These are phyloP conservation scores for Penicillium dipodomyicola DNA, from an alignment of 495 filamentous ascomycete genomes.

Conservation along the genomic window DNA sequence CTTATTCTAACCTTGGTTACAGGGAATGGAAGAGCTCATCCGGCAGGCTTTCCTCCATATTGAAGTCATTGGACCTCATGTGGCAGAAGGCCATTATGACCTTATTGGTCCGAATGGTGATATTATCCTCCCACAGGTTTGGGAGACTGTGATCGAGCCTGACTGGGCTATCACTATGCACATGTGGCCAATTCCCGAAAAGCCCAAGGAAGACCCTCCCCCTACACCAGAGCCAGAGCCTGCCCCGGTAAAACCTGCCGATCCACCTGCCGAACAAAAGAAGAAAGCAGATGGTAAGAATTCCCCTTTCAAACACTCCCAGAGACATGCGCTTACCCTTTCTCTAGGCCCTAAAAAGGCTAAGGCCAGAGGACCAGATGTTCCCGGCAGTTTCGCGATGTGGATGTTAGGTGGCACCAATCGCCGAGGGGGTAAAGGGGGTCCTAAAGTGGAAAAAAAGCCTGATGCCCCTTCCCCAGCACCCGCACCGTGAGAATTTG, in stretches of 20 bases:
- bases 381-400: slow-evolving; percentile 34
- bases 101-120: slow-evolving; percentile 79
- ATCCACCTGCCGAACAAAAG: slow-evolving; percentile 27
- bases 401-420: slow-evolving; percentile 37
- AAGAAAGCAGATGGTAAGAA: slow-evolving; percentile 40
- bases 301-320: neutral
- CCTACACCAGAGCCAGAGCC: slow-evolving; percentile 18
- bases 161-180: slow-evolving; percentile 93
- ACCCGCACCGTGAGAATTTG: slow-evolving; percentile 17
- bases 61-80: slow-evolving; percentile 76
- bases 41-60: slow-evolving; percentile 85
- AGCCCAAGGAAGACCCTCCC: slow-evolving; percentile 43
- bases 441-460: slow-evolving; percentile 41
- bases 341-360: slow-evolving; percentile 28
- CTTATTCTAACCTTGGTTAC: slow-evolving; percentile 17
- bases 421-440: slow-evolving; percentile 26
- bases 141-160: slow-evolving; percentile 81
- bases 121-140: slow-evolving; percentile 83
- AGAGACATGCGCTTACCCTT: slow-evolving; percentile 7
- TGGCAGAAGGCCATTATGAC: slow-evolving; percentile 83
- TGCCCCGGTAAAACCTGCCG: slow-evolving; percentile 22
- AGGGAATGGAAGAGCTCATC: slow-evolving; percentile 86
- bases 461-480: slow-evolving; percentile 23
- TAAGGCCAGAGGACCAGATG: slow-evolving; percentile 15
- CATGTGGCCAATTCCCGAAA: slow-evolving; percentile 88